These are phyloP conservation scores for Coleophoma crateriformis DNA, from an alignment of 2,329 filamentous ascomycete species.

Conservation along the genomic window DNA sequence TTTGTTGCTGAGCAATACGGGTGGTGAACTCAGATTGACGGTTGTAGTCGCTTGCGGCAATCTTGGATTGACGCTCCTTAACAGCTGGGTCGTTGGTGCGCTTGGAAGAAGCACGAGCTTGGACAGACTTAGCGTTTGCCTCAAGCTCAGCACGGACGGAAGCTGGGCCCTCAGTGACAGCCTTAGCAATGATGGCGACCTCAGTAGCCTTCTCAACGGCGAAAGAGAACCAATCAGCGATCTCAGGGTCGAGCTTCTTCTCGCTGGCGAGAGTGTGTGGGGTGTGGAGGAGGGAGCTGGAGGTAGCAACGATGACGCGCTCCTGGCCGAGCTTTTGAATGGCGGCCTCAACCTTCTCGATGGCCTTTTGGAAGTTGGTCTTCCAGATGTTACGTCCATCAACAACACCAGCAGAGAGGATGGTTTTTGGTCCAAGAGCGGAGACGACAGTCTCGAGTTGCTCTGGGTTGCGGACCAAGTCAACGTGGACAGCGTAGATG, in stretches of 20 bases:
- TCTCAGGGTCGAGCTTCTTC: constrained; percentile 94
- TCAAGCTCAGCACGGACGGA: constrained; percentile 84
- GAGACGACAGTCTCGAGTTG: constrained; percentile 82
- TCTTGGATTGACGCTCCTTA: constrained; percentile 90
- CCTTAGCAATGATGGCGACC: constrained; percentile 91
- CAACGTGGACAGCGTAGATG: constrained; percentile 83
- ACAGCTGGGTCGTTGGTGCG: constrained; percentile 96
- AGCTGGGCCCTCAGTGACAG: constrained; percentile 86
- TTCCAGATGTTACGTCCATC: constrained; percentile 99
- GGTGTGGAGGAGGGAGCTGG: constrained; percentile 95
- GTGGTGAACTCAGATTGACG: constrained; percentile 83
- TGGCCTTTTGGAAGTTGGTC: constrained; percentile 96
- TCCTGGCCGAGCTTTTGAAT: constrained; percentile 97
- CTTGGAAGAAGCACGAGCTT: constrained; percentile 85
- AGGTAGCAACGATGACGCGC: constrained; percentile 93
- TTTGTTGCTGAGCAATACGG: constrained; percentile 84
- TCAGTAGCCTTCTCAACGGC: constrained; percentile 91
- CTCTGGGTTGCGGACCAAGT: constrained; percentile 97
- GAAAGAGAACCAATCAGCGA: constrained; percentile 98
- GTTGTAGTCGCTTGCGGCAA: constrained; percentile 81
- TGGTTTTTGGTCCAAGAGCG: constrained; percentile 81
- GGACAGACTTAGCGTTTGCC: constrained; percentile 92
- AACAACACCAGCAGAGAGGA: constrained; percentile 92
- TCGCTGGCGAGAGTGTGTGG: constrained; percentile 97
- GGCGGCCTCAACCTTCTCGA: constrained; percentile 83